These are phyloP conservation scores for Russula sp. DNA, from an alignment of 768 basidiomycete species.

Conservation along the genomic window DNA sequence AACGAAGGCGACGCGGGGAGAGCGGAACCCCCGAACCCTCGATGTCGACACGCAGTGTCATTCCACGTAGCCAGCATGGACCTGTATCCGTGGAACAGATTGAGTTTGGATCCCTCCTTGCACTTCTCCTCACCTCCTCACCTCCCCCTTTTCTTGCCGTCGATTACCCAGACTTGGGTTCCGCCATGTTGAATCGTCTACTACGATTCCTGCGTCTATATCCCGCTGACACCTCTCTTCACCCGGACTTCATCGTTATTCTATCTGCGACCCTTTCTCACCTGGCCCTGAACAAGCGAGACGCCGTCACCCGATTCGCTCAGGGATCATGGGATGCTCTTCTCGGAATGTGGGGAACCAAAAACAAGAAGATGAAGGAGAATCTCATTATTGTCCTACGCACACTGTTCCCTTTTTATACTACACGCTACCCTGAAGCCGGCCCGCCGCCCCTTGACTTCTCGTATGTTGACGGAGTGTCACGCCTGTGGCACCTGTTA, in stretches of 20 bases:
- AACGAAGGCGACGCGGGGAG: constrained; percentile 36
- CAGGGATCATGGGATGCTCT: constrained; percentile 59
- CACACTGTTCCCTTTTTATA: constrained; percentile 69
- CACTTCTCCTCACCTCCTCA: constrained; percentile 55
- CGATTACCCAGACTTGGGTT: constrained; percentile 43
- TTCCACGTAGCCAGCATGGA: constrained; percentile 28
- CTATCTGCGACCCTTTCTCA: constrained; percentile 69
- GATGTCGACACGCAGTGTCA: constrained; percentile 9
- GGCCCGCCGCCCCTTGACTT: constrained; percentile 35
- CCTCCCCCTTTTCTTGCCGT: constrained; percentile 55
- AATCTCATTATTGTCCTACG: constrained; percentile 71
- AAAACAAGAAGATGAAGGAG: constrained; percentile 75
- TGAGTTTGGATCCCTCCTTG: constrained; percentile 66
- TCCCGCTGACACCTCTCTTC: constrained; percentile 71
- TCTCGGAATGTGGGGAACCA: constrained; percentile 73
- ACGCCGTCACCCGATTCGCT: constrained; percentile 59
- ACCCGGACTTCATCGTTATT: constrained; percentile 68
- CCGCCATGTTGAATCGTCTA: constrained; percentile 58
- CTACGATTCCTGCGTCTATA: constrained; percentile 62
- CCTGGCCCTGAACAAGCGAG: constrained; percentile 70
- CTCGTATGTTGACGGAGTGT: constrained; percentile 48
- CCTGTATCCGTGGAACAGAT: constrained; percentile 56
- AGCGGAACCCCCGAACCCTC: constrained; percentile 21
- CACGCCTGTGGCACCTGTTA: constrained; percentile 53
- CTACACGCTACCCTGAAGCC: constrained; percentile 34